Evolutionary conservation across 177 flowering plant genomes (phyloP).

Genomic region (Vitis hybrid): DNA sequence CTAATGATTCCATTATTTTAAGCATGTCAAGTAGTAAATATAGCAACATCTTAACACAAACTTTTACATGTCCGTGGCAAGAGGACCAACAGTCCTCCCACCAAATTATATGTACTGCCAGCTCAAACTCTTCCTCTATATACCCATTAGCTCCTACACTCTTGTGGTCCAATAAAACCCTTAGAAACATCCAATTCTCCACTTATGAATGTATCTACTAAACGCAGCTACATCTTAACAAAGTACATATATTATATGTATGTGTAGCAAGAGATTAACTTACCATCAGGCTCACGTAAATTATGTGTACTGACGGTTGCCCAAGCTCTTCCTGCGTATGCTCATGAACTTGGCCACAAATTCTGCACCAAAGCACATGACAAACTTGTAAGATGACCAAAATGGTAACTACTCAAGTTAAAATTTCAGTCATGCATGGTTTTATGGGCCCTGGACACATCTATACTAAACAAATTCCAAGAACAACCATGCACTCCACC

Average conservation of each 20-base stretch:
- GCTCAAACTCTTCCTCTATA: constrained; percentile 39
- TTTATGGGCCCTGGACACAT: no score
- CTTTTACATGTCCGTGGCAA: not conserved
- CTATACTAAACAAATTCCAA: no score
- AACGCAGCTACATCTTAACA: not conserved
- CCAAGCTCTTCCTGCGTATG: constrained; percentile 49
- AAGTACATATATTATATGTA: not conserved
- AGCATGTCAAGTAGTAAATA: no score
- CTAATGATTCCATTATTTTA: no score
- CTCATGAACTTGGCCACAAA: constrained; percentile 77
- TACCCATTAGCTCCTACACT: constrained; percentile 24
- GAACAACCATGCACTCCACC: no score
- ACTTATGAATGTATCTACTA: no score
- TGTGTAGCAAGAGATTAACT: not conserved
- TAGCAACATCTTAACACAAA: no score
- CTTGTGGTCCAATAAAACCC: no score
- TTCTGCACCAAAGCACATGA: constrained; percentile 39
- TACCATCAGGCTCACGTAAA: not conserved
- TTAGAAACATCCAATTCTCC: no score
- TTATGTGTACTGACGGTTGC: constrained; percentile 14
- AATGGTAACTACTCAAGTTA: no score
- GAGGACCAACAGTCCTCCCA: no score
- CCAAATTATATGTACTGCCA: not conserved
- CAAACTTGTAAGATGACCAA: not conserved
- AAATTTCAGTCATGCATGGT: no score